Evolutionary conservation across 1,284 basidiomycete species (phyloP), one percentile per base, ranked within the genome.

Genomic region (Tilletiaria anomala): DNA sequence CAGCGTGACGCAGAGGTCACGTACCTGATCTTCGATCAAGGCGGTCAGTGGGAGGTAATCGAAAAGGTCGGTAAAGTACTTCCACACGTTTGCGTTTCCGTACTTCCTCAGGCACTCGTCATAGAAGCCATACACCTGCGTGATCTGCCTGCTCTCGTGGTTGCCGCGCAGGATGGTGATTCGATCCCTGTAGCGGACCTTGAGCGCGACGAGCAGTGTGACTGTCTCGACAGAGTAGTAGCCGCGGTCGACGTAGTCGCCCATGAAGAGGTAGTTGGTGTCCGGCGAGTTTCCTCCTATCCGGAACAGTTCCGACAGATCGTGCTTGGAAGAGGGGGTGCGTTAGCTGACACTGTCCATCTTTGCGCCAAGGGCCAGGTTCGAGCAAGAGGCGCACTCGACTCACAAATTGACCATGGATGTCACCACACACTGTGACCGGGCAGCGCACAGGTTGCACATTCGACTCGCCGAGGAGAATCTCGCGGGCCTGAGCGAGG

Each of bases 211-310:
- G 42, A 99, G 81, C n/a, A 97, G 75, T 15, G 89, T 94, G 56
- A 99, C 89, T 1, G 91, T 97, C 72, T 99, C 91, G 41, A 99
- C 93, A 14, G 87, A 94, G 74, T 97, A 97, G 75, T 96, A 97
- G 20, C 91, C 91, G 65, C 93, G 80, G 74, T 97, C 93, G 57
- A 97, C 93, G 66, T 96, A 97, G 74, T 99, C 91, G 35, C 93
- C 93, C 93, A 99, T 99, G 75, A 99, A 99, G 57, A 99, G 82
- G 71, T 99, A 99, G 73, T 97, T 99, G 51, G 93, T 96, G 73
- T 97, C 93, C 45, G 91, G 93, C 33, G 89, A 96, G 73, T 96
- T 96, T 48, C 91, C 93, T 41, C 93, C 91, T 68, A 99, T 97
- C 43, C 89, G 82, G 74, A 99, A 99, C 35, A 99, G 80, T 70